Evolutionary conservation across 2,329 filamentous ascomycete genomes (phyloP).

Genomic region (Fonsecaea nubica): DNA sequence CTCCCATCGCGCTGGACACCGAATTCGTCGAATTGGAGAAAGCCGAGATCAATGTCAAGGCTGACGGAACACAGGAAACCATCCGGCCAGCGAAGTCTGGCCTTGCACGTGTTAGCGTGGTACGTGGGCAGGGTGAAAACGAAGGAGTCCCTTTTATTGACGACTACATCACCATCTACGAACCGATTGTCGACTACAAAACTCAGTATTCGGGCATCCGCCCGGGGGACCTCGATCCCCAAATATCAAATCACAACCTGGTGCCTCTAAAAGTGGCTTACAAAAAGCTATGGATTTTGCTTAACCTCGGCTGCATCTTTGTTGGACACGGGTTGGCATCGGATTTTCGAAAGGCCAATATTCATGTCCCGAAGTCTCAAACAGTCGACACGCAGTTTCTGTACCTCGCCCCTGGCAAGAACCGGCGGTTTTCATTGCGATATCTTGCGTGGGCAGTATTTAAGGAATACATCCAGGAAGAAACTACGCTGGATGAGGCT

Average conservation of each 20-base stretch:
- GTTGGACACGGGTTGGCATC: slow-evolving; percentile 91
- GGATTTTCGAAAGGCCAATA: slow-evolving; percentile 98
- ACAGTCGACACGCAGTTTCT: slow-evolving; percentile 93
- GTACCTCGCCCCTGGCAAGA: slow-evolving; percentile 80
- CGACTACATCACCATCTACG: slow-evolving; percentile 91
- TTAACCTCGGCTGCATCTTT: slow-evolving; percentile 93
- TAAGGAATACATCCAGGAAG: slow-evolving; percentile 90
- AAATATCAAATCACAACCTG: slow-evolving; percentile 79
- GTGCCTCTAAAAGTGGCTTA: slow-evolving; percentile 89
- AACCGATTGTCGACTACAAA: slow-evolving; percentile 88
- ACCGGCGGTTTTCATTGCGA: slow-evolving; percentile 86
- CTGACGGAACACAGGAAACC: slow-evolving; percentile 88
- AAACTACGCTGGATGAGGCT: slow-evolving; percentile 62
- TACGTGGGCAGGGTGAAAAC: slow-evolving; percentile 76
- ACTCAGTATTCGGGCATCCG: slow-evolving; percentile 94
- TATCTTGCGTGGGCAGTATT: slow-evolving; percentile 92
- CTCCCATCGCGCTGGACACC: slow-evolving; percentile 87
- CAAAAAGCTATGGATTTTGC: slow-evolving; percentile 95
- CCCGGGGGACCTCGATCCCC: slow-evolving; percentile 80
- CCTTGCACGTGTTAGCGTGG: slow-evolving; percentile 88
- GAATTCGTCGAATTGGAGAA: slow-evolving; percentile 94
- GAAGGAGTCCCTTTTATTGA: slow-evolving; percentile 92
- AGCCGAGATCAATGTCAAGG: slow-evolving; percentile 94
- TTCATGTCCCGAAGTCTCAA: slow-evolving; percentile 87
- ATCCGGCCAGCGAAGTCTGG: slow-evolving; percentile 90